Percentiles rank a stretch among this genome's conserved stretches.
Conservation (phyloP, 2,329 filamentous ascomycete genomes). For the Botryotinia globosa region DNA sequence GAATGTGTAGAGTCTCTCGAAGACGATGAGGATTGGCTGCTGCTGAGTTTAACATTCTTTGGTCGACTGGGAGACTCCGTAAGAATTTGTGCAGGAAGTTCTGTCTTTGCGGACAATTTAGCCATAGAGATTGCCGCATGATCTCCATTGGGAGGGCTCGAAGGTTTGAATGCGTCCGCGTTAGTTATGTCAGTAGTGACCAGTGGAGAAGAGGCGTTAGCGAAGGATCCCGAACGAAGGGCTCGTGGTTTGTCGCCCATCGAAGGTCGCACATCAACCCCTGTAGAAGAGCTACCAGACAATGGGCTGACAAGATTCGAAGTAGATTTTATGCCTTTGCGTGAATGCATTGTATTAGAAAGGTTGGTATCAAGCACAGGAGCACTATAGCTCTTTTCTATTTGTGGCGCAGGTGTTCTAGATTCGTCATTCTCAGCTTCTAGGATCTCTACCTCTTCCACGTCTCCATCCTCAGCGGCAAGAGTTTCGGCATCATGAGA, state of each 20-base stretch:
- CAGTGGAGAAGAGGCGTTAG: slow-evolving; percentile 59
- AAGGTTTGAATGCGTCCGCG: slow-evolving; percentile 60
- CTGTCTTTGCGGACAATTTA: slow-evolving; percentile 61
- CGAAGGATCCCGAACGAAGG: slow-evolving; percentile 61
- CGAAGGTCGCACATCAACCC: slow-evolving; percentile 47
- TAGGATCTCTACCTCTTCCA: slow-evolving; percentile 42
- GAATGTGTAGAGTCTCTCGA: slow-evolving; percentile 43
- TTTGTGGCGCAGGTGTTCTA: slow-evolving; percentile 40
- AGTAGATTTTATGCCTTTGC: slow-evolving; percentile 42
- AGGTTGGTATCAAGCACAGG: slow-evolving; percentile 45
- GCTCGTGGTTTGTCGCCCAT: slow-evolving; percentile 49
- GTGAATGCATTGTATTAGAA: slow-evolving; percentile 49
- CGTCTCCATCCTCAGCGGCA: slow-evolving; percentile 47
- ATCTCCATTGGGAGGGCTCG: slow-evolving; percentile 52
- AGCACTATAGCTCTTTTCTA: slow-evolving; percentile 57
- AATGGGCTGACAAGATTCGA: slow-evolving; percentile 32
- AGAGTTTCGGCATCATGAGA: slow-evolving; percentile 41
- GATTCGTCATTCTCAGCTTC: slow-evolving; percentile 41
- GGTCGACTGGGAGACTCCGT: slow-evolving; percentile 44
- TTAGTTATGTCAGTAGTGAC: slow-evolving; percentile 66
- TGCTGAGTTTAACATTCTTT: slow-evolving; percentile 42
- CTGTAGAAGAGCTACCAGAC: slow-evolving; percentile 47
- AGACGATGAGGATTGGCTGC: slow-evolving; percentile 51
- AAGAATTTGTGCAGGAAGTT: slow-evolving; percentile 51
- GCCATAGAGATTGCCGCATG: slow-evolving; percentile 65